Conservation (phyloP, 192 early-diverging fungal genomes). For the Linnemannia exigua region DNA sequence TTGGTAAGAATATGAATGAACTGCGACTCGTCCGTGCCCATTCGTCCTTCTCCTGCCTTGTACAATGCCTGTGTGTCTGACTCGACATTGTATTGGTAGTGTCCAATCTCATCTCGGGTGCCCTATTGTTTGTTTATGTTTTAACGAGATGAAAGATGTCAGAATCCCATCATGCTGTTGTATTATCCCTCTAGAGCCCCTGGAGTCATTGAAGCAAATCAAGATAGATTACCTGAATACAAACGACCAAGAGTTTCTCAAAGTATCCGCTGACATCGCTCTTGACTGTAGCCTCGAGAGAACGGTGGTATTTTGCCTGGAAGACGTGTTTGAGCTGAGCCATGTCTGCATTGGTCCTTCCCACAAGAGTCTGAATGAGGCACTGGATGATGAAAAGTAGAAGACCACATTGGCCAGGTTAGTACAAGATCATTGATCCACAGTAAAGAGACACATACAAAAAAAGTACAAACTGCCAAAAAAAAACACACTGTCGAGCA, state of each 20-base stretch:
- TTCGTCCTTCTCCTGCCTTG: slow-evolving; percentile 50
- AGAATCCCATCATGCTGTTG: not conserved
- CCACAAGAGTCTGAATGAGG: slow-evolving; percentile 45
- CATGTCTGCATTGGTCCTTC: slow-evolving; percentile 52
- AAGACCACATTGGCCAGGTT: not conserved
- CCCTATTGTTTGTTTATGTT: not conserved
- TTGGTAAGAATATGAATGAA: slow-evolving; percentile 53
- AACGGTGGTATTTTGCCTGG: slow-evolving; percentile 33
- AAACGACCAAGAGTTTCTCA: slow-evolving; percentile 37
- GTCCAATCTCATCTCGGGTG: slow-evolving; percentile 41
- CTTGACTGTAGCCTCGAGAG: slow-evolving; percentile 37
- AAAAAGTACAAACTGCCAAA: too few species aligned
- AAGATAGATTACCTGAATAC: slow-evolving; percentile 31
- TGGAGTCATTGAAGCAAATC: too few species aligned
- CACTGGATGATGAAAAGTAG: slow-evolving; percentile 22
- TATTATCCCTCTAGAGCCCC: not conserved
- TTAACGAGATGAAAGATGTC: not conserved
- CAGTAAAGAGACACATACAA: not conserved
- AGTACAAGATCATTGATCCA: slow-evolving; percentile 5
- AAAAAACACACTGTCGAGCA: not conserved
- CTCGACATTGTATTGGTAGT: slow-evolving; percentile 46
- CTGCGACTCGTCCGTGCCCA: slow-evolving; percentile 51
- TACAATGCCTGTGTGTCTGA: slow-evolving; percentile 43
- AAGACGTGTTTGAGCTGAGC: slow-evolving; percentile 44
- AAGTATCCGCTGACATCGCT: slow-evolving; percentile 50